Conservation (phyloP, 768 basidiomycete species). For the Auricularia heimuer region DNA sequence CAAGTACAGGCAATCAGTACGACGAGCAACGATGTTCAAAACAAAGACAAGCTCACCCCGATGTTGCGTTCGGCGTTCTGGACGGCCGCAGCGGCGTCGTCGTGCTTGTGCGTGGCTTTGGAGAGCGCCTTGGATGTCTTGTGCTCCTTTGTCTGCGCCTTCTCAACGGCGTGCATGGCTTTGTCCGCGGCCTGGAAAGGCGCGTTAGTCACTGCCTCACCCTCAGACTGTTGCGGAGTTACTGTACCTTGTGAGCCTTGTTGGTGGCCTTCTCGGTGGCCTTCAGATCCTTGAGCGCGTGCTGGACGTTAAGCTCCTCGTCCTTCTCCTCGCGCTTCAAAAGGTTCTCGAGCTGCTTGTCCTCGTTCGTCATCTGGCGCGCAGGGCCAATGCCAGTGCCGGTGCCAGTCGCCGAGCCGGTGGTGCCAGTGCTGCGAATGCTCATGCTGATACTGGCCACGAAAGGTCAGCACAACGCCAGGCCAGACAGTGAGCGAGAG, state of each 20-base stretch:
- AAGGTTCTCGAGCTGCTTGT: conserved; percentile 35
- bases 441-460: not conserved
- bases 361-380: conserved; percentile 16
- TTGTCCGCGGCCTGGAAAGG: conserved; percentile 32
- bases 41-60: conserved; percentile 24
- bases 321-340: conserved; percentile 41
- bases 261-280: conserved; percentile 42
- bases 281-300: conserved; percentile 43
- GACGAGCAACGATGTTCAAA: not conserved
- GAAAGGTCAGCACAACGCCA: not conserved
- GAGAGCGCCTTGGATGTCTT: conserved; percentile 40
- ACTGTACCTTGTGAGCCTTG: conserved; percentile 42
- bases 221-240: not conserved
- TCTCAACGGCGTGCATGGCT: conserved; percentile 36
- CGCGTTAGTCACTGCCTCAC: conserved; percentile 1
- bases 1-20: conserved; percentile 10
- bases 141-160: conserved; percentile 42
- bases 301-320: conserved; percentile 41
- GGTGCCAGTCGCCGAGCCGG: not conserved
- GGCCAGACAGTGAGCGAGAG: too few relatives aligned
- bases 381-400: conserved; percentile 13
- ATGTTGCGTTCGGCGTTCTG: conserved; percentile 35
- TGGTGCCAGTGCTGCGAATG: not conserved
- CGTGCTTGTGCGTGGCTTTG: conserved; percentile 43
- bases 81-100: conserved; percentile 34